Evolutionary conservation across 2,329 filamentous ascomycete species (phyloP), one percentile per base, ranked within the genome.

Genomic region (Neonectria ditissima): DNA sequence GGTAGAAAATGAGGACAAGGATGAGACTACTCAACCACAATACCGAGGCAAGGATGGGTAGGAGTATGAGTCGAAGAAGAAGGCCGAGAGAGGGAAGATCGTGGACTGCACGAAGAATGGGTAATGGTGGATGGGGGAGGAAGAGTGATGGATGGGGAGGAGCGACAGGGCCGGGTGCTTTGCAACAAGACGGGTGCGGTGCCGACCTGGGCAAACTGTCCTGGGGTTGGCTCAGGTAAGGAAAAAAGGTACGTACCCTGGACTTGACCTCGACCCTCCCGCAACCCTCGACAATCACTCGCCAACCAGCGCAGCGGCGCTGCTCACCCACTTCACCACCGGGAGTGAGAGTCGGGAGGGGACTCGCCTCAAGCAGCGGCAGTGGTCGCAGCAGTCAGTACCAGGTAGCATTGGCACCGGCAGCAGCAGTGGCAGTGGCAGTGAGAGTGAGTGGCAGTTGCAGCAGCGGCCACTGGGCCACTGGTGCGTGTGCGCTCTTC

Each of bases 101-200:
- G 73, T 75, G 74, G 74, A 75, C 66, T 68, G 74, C 67, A 73
- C 72, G 73, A 74, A 71, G 74, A 76, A 72, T 71, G 74, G 69
- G 66, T 64, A 67, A 73, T 75, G 72, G 76, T 73, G 69, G 70
- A 73, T 71, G 66, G 69, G 66, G 68, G 75, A 73, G 72, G 74
- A 72, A 73, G 75, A 77, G 70, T 60, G 64, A 68, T 54, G 65
- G 73, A 77, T 72, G 74, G 75, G 76, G 76, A 79, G 73, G 77
- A 77, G 76, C 76, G 76, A 78, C 75, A 73, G 74, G 72, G 67
- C 68, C 66, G 73, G 75, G 72, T 71, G 73, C 70, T 71, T 70
- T 74, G 69, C 74, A 62, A 59, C 67, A 67, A 70, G 70, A 74
- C 67, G 69, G 70, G 71, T 72, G 71, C 62, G 73, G 73, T 73